Base-by-base conservation (phyloP, 1,284 basidiomycete species). In the Ceratobasidium sp. region DNA sequence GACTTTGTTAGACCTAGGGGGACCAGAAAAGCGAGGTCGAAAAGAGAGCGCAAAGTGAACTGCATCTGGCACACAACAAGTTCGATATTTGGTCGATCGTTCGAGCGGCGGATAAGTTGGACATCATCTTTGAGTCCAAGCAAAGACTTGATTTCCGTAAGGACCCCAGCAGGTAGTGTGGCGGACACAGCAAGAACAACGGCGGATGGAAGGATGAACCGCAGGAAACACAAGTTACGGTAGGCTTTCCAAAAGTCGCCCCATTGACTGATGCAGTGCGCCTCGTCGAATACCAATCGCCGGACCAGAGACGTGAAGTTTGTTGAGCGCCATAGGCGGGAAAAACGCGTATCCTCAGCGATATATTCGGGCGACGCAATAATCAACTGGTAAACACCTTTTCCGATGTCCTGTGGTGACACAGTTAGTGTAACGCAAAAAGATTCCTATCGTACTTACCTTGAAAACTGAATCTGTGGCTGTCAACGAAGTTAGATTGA, bases 71-170 rank as follows among this genome's bases (percentile, higher is more conserved):
- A 32, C 16, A 72, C 70, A 1, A 54, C 44, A 14, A 26, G 46
- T 16, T 14, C 43, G 23, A 72, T 47, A 21, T 72, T 72, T 1
- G n/a, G 28, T 35, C 70, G 70, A 43, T 72, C 70, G 16, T 72
- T 72, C 11, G 70, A 72, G 44, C 58, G 49, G 21, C 47, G 63
- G 52, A 66, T 23, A 9, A 66, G 9, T 26, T 63, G 11, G 11
- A 38, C 16, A 1, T 26, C 13, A 23, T 46, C 16, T 23, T 38
- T 14, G 2, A 70, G 43, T 16, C 67, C 54, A 6, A 70, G 54
- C 18, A 18, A 46, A 11, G 11, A 30, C 14, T 47, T 57, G 6
- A 70, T 13, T 30, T 70, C 23, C 13, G 21, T n/a, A 9, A 58
- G 14, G 38, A 57, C 46, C 7, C 4, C 11, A 8, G 66, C 26